Base-by-base conservation (phyloP, 192 early-diverging fungal species). In the Pecoramyces ruminantium region DNA sequence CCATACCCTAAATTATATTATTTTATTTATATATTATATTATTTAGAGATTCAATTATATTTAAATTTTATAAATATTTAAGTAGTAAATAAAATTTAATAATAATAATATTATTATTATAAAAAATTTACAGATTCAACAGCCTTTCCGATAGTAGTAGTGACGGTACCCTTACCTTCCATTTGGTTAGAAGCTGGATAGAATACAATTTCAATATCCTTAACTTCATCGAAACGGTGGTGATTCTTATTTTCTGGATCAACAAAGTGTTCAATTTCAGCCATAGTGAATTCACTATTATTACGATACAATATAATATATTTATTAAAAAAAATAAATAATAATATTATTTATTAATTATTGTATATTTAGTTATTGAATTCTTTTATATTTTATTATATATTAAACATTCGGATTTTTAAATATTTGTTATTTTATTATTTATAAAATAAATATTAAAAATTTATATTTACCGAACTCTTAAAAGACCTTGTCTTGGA, bases 231-330 rank as follows among this genome's bases (percentile, higher is more conserved):
- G 85, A 99, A 99, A 78, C 95, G 92, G 28, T 93, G 85, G 86
- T 99, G 98, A 77, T 93, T 84, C 91, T 99, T 99, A 85, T 94
- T 92, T 28, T 83, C 78, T 3, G 98, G 97, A 84, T 99, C 96
- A 9, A 99, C 98, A 82, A 94, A 99, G 89, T 99, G 98, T 86
- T 99, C 98, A 86, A 99, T 95, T 86, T 99, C 98, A 30, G 95
- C 95, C 96, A 99, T 97, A 28, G 94, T 96, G 85, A 99, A 99
- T 86, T 98, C 96, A 87, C 95, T 93, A 79, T 29, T 58, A n/a
- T n/a, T n/a, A n/a, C n/a, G n/a, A n/a, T n/a, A n/a, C n/a, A n/a
- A n/a, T n/a, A n/a, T n/a, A n/a, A n/a, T n/a, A n/a, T n/a, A n/a
- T n/a, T n/a, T n/a, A n/a, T n/a, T n/a, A n/a, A n/a, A n/a, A n/a